These are phyloP conservation scores for Aspergillus saccharolyticus DNA, from an alignment of 495 filamentous ascomycete genomes.

Conservation along the genomic window DNA sequence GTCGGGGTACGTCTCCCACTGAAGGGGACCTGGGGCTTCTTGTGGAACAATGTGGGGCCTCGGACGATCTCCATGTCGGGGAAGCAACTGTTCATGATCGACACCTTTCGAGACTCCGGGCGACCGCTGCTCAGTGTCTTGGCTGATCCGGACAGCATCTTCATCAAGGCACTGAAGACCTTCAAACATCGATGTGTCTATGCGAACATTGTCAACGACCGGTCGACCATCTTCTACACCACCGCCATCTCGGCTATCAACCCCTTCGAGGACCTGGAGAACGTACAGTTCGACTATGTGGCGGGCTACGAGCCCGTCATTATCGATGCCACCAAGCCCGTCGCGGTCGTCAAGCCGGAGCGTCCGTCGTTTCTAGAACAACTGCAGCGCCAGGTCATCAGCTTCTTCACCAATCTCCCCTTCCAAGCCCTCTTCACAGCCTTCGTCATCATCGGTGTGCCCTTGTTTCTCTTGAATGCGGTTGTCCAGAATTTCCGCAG, in stretches of 20 bases:
- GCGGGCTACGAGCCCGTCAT: constrained; percentile 69
- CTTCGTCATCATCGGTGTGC: constrained; percentile 62
- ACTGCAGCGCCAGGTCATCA: constrained; percentile 22
- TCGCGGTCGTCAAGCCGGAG: constrained; percentile 16
- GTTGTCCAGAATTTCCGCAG: constrained; percentile 69
- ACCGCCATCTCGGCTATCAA: constrained; percentile 67
- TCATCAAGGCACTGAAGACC: constrained; percentile 68
- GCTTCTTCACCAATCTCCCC: constrained; percentile 42
- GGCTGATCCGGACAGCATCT: constrained; percentile 79
- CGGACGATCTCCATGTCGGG: constrained; percentile 74
- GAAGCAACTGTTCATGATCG: constrained; percentile 80
- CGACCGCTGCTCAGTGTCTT: constrained; percentile 74
- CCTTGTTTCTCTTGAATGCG: constrained; percentile 69
- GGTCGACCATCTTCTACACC: constrained; percentile 76
- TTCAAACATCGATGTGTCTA: constrained; percentile 75
- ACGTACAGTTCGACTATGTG: constrained; percentile 64
- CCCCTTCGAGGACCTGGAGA: constrained; percentile 62
- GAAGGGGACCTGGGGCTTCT: constrained; percentile 56
- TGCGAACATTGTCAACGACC: constrained; percentile 80
- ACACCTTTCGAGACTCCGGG: constrained; percentile 75
- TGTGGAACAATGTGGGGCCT: constrained; percentile 80
- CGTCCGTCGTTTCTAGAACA: constrained; percentile 25
- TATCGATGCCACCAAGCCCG: constrained; percentile 58
- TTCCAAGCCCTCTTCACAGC: constrained; percentile 57
- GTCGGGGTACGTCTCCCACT: constrained; percentile 77